phyloP scores from a whole-genome alignment of 148 eudicot species.

The Spergularia marina region DNA sequence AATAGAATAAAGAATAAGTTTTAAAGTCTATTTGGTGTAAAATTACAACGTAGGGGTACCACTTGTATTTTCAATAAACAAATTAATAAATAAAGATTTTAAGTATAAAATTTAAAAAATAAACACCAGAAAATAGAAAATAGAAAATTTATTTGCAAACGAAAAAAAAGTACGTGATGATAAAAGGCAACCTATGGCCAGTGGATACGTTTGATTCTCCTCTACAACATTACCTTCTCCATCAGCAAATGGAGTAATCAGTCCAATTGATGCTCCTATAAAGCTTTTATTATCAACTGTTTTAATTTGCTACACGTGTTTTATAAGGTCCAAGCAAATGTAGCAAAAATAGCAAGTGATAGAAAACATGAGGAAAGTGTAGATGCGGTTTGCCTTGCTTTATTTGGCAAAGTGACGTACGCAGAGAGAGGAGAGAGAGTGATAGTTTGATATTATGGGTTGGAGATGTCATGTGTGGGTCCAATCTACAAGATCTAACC shows the following conservation, averaged over 20 bases:
- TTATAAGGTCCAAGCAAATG: neutral
- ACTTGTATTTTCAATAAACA: no score
- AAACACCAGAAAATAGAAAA: no score
- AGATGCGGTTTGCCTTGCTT: slow-evolving; percentile 7
- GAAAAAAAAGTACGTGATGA: no score
- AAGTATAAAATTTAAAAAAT: no score
- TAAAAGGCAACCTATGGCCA: neutral
- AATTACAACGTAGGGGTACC: no score
- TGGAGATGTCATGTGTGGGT: neutral
- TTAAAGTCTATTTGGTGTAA: no score
- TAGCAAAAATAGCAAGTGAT: slow-evolving; percentile 23
- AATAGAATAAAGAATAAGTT: no score
- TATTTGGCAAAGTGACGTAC: slow-evolving; percentile 10
- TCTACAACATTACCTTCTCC: neutral
- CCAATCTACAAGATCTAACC: neutral
- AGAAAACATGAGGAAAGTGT: slow-evolving; percentile 14
- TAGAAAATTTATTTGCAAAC: no score
- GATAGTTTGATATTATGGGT: neutral
- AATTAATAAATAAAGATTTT: no score
- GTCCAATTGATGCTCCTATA: no score
- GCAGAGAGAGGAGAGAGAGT: neutral
- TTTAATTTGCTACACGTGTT: slow-evolving; percentile 10
- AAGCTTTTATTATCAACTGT: neutral
- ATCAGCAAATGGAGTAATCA: neutral
- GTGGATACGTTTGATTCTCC: neutral